Percentiles rank a stretch among this genome's conserved stretches.
These are phyloP conservation scores for Talaromyces borbonicus DNA, from an alignment of 495 filamentous ascomycete species.

Conservation along the genomic window DNA sequence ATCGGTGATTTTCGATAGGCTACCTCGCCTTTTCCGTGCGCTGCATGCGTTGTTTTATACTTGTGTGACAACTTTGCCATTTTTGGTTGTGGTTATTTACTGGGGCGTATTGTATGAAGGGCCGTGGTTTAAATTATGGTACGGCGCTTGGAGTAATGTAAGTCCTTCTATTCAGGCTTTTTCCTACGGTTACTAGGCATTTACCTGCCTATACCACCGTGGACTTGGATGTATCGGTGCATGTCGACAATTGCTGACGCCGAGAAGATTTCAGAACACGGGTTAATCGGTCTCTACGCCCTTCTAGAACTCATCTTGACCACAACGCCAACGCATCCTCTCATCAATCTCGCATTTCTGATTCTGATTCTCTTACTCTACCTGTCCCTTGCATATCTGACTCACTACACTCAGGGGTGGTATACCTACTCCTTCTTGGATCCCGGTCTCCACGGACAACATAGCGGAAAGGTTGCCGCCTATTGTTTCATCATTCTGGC, in stretches of 20 bases:
- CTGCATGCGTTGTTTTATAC: constrained; percentile 58
- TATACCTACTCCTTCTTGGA: constrained; percentile 72
- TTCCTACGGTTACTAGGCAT: no score
- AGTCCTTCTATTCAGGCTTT: no score
- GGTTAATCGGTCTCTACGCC: constrained; percentile 60
- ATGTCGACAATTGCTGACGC: no score
- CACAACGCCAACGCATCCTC: constrained; percentile 43
- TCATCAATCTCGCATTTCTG: constrained; percentile 25
- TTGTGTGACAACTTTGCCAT: constrained; percentile 57
- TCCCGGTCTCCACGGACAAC: constrained; percentile 33
- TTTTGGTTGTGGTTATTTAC: constrained; percentile 53
- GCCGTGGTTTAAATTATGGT: constrained; percentile 40
- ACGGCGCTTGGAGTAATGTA: constrained; percentile 58
- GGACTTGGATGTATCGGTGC: no score
- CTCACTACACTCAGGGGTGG: constrained; percentile 54
- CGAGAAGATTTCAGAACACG: constrained; percentile 60
- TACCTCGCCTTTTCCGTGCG: constrained; percentile 52
- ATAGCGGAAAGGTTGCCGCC: constrained; percentile 32
- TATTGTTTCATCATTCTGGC: constrained; percentile 51
- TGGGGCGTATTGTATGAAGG: constrained; percentile 37
- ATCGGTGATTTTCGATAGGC: constrained; percentile 46
- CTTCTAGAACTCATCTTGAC: constrained; percentile 62
- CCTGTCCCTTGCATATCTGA: constrained; percentile 65
- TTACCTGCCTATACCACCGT: no score
- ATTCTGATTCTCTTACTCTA: constrained; percentile 54